Percentiles rank a stretch among this genome's conserved stretches.
Evolutionary conservation across 2,329 filamentous ascomycete species (phyloP).

Genomic region (Trichoderma harzianum): DNA sequence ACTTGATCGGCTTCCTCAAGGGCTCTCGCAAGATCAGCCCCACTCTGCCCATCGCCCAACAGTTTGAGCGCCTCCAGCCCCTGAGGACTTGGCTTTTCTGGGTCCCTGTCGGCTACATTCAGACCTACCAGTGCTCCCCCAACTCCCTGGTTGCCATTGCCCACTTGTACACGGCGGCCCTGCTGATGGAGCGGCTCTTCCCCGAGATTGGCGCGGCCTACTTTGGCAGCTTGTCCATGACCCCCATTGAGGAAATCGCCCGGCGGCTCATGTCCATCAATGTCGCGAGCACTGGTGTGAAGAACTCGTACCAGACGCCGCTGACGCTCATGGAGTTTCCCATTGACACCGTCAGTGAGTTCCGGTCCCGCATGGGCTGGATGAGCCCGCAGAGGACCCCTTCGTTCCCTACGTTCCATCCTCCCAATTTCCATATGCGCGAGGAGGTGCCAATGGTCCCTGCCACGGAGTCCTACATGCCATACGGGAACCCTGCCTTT

Average conservation of each 20-base stretch:
- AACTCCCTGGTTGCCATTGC: conserved; percentile 80
- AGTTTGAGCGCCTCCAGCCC: conserved; percentile 85
- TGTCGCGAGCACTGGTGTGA: conserved; percentile 49
- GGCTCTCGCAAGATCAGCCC: conserved; percentile 68
- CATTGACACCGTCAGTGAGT: conserved; percentile 64
- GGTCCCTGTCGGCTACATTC: conserved; percentile 81
- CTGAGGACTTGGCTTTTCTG: conserved; percentile 93
- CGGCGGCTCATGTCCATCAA: conserved; percentile 69
- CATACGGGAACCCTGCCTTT: conserved; percentile 57
- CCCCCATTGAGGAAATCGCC: conserved; percentile 83
- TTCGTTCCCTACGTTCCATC: conserved; percentile 59
- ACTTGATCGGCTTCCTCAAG: conserved; percentile 70
- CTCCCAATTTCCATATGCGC: conserved; percentile 48
- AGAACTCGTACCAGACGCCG: conserved; percentile 58
- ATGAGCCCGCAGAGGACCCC: conserved; percentile 55
- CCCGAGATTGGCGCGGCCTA: conserved; percentile 88
- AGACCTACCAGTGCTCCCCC: conserved; percentile 70
- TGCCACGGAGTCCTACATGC: conserved; percentile 44
- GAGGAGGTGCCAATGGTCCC: conserved; percentile 45
- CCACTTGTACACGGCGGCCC: conserved; percentile 85
- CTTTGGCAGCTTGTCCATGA: conserved; percentile 74
- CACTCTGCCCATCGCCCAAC: conserved; percentile 69
- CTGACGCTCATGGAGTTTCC: conserved; percentile 69
- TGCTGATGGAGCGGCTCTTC: conserved; percentile 86
- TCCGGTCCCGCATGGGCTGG: conserved; percentile 68